Evolutionary conservation across 2,329 filamentous ascomycete genomes (phyloP), one percentile per base, ranked within the genome.

Genomic region (Amauroascus verrucosus): DNA sequence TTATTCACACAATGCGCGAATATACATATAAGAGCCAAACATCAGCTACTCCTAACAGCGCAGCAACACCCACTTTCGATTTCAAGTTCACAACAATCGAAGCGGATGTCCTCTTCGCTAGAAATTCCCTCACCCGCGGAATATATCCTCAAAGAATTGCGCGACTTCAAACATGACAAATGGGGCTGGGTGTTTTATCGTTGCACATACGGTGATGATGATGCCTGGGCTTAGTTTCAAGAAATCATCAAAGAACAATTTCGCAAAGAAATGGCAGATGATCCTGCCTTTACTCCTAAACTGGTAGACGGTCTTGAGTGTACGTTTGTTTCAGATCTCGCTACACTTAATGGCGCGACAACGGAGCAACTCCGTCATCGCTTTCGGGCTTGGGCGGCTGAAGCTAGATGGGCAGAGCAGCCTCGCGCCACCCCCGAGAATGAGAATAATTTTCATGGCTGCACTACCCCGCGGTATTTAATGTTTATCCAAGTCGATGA

Each of bases 161-260:
- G 43, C 28, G 43, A 26, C 16, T 45, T 48, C 45, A 37, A 37
- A 20, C 45, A 48, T 37, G 45, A 48, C 13, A 33, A 48, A 48
- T 48, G 28, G 28, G 45, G 45, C 45, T 48, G 45, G 45, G 45
- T 48, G n/a, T n/a, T n/a, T n/a, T n/a, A n/a, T n/a, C n/a, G n/a
- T n/a, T n/a, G n/a, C n/a, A n/a, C n/a, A n/a, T n/a, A 48, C 20
- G 14, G 24, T 37, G 45, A 48, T 26, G 30, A 48, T 48, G 45
- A 48, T 7, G 24, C 45, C 13, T 48, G 45, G 45, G 45, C 45
- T 48, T 28, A 28, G 22, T 48, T 48, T 22, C 28, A 48, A 22
- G 7, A 48, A 35, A 35, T 46, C 26, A 16, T 46, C 7, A 46
- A 26, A 11, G 18, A 46, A 18, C 5, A 32, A 28, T 46, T 22